Conservation (phyloP, 2,329 filamentous ascomycete species). For the Colletotrichum coccodes region DNA sequence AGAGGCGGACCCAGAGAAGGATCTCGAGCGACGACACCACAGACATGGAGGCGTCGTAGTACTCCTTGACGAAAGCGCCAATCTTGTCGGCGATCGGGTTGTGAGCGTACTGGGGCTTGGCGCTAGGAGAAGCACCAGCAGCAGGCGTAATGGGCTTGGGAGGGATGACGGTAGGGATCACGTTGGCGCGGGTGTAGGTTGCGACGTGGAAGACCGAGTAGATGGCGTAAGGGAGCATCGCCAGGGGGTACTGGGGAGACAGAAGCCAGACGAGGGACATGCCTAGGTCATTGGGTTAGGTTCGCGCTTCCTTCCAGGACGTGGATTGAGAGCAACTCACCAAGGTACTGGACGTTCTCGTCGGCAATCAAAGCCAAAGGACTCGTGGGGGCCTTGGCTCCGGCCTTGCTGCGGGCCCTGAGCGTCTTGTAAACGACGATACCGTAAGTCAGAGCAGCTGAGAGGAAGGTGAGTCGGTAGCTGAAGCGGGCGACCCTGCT, state of each 20-base stretch:
- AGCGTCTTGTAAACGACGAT: slow-evolving; percentile 99
- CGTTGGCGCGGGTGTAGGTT: slow-evolving; percentile 92
- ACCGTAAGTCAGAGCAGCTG: slow-evolving; percentile 91
- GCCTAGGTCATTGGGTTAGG: slow-evolving; percentile 58
- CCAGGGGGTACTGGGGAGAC: slow-evolving; percentile 87
- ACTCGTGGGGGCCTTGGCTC: slow-evolving; percentile 69
- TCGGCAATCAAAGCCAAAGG: slow-evolving; percentile 77
- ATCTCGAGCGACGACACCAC: slow-evolving; percentile 92
- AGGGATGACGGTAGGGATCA: slow-evolving; percentile 87
- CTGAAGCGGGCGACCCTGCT: slow-evolving; percentile 80
- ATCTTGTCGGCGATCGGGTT: slow-evolving; percentile 82
- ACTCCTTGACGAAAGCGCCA: slow-evolving; percentile 94
- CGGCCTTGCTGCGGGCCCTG: slow-evolving; percentile 82
- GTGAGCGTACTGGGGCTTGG: slow-evolving; percentile 64
- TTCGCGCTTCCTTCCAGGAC: no score
- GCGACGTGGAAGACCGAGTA: slow-evolving; percentile 99
- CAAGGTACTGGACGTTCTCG: slow-evolving; percentile 97
- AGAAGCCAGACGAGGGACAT: slow-evolving; percentile 97
- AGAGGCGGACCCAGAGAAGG: slow-evolving; percentile 83
- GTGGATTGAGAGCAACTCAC: slow-evolving; percentile 64
- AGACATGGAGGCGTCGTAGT: slow-evolving; percentile 97
- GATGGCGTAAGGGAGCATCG: slow-evolving; percentile 92
- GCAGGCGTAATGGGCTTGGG: slow-evolving; percentile 64
- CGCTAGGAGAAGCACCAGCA: slow-evolving; percentile 64
- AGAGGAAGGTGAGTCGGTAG: slow-evolving; percentile 90